These are phyloP conservation scores for Eragrostis tef DNA, from an alignment of 202 grass and related monocot genomes.

Conservation along the genomic window DNA sequence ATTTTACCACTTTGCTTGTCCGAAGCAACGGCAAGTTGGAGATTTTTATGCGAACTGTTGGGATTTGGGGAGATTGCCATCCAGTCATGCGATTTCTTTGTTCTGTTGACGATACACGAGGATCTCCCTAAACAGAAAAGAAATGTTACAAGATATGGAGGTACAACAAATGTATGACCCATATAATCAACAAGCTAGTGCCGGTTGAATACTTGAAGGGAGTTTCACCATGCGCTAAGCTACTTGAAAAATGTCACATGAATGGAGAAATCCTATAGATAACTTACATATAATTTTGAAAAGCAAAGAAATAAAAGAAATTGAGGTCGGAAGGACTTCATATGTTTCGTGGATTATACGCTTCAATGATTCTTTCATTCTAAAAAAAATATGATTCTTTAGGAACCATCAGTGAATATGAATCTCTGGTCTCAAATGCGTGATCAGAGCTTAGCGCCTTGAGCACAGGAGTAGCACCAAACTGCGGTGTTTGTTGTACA, in stretches of 20 bases:
- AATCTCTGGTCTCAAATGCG: no score
- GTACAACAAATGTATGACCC: constrained; percentile 16
- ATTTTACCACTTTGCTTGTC: constrained; percentile 37
- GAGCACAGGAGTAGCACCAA: no score
- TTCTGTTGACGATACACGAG: constrained; percentile 39
- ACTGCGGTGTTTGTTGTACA: no score
- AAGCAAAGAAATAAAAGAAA: no score
- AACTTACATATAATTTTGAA: no score
- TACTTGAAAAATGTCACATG: background rate
- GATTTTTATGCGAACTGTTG: constrained; percentile 47
- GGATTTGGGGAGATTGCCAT: constrained; percentile 49
- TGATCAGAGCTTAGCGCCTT: no score
- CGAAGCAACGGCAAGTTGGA: constrained; percentile 42
- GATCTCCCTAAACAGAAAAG: constrained; percentile 33
- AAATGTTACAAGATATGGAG: constrained; percentile 39
- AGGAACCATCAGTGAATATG: no score
- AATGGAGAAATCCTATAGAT: no score
- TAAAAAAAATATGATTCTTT: no score
- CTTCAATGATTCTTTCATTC: no score
- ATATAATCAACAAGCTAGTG: background rate
- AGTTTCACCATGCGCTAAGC: constrained; percentile 15
- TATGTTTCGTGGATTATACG: no score
- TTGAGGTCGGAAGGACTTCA: no score
- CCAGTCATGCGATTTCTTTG: constrained; percentile 29
- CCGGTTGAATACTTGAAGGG: constrained; percentile 8